Percentiles rank a stretch among this genome's conserved stretches.
Evolutionary conservation across 768 basidiomycete species (phyloP).

Genomic region (Gloeopeniophorella convolvens): DNA sequence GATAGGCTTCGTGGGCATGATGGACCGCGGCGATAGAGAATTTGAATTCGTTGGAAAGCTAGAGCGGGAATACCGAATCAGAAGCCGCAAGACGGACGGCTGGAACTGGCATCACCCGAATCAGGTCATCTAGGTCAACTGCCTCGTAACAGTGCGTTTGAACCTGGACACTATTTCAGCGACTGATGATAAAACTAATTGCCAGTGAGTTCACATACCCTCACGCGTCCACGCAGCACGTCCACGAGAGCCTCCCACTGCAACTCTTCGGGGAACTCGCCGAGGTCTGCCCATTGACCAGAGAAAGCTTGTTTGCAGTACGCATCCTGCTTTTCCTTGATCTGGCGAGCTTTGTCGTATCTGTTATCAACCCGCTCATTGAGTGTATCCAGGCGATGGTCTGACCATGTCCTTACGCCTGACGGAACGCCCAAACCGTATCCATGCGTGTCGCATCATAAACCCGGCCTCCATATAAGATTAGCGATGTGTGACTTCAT

Average conservation of each 20-base stretch:
- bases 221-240: conserved; percentile 71
- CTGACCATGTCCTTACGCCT: conserved; percentile 48
- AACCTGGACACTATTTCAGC: conserved; percentile 30
- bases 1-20: conserved; percentile 74
- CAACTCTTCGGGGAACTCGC: conserved; percentile 60
- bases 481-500: background rate
- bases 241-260: conserved; percentile 79
- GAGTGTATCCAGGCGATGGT: conserved; percentile 43
- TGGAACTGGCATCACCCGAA: too few species aligned
- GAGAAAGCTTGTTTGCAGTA: conserved; percentile 49
- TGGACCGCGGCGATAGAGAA: conserved; percentile 72
- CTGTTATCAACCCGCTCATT: conserved; percentile 29
- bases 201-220: conserved; percentile 34
- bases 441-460: conserved; percentile 55
- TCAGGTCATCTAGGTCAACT: conserved; percentile 50
- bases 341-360: conserved; percentile 56
- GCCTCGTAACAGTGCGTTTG: conserved; percentile 59
- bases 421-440: conserved; percentile 57
- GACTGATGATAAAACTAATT: background rate
- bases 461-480: conserved; percentile 20
- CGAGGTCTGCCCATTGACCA: conserved; percentile 43
- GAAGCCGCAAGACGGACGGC: too few species aligned
- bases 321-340: conserved; percentile 62
- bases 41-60: conserved; percentile 78
- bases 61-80: background rate